Evolutionary conservation across 768 basidiomycete genomes (phyloP).

Genomic region (Hygrophorus russula): DNA sequence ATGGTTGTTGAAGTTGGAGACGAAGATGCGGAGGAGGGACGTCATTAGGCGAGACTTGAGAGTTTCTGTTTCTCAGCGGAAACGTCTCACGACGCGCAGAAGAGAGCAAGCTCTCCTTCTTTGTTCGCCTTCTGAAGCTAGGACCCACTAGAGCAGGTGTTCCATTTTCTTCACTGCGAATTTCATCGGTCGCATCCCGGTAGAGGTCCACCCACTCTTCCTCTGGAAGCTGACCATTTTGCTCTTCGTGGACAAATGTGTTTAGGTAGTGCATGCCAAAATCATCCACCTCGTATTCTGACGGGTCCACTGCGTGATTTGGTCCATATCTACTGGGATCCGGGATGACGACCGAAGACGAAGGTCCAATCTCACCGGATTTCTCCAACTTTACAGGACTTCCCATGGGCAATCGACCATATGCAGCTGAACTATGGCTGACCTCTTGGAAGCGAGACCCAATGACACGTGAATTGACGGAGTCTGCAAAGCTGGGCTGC

Average conservation of each 20-base stretch:
- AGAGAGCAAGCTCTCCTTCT: slow-evolving; percentile 19
- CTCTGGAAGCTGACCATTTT: slow-evolving; percentile 11
- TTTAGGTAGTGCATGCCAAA: slow-evolving; percentile 16
- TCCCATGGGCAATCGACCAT: slow-evolving; percentile 50
- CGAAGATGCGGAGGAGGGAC: slow-evolving; percentile 57
- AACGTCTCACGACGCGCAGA: slow-evolving; percentile 48
- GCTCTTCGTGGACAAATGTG: slow-evolving; percentile 14
- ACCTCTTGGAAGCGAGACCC: slow-evolving; percentile 69
- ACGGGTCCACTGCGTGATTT: slow-evolving; percentile 29
- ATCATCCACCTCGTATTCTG: slow-evolving; percentile 26
- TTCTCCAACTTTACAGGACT: slow-evolving; percentile 44
- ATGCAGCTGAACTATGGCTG: slow-evolving; percentile 44
- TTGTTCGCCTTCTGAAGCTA: slow-evolving; percentile 22
- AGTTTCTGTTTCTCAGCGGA: slow-evolving; percentile 33
- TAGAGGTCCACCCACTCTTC: slow-evolving; percentile 56
- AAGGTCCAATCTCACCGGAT: slow-evolving; percentile 36
- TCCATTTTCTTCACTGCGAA: slow-evolving; percentile 27
- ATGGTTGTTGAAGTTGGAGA: slow-evolving; percentile 55
- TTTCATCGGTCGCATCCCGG: slow-evolving; percentile 29
- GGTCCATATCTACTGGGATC: slow-evolving; percentile 46
- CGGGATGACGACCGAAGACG: slow-evolving; percentile 29
- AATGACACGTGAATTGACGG: slow-evolving; percentile 48
- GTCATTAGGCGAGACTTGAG: slow-evolving; percentile 16
- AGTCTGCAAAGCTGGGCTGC: slow-evolving; percentile 42
- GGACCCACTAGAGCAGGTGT: slow-evolving; percentile 21